Percentiles rank a stretch among this genome's conserved stretches.
Conservation (phyloP, 352 stramenopile genomes). For the Pythium dissotocum region DNA sequence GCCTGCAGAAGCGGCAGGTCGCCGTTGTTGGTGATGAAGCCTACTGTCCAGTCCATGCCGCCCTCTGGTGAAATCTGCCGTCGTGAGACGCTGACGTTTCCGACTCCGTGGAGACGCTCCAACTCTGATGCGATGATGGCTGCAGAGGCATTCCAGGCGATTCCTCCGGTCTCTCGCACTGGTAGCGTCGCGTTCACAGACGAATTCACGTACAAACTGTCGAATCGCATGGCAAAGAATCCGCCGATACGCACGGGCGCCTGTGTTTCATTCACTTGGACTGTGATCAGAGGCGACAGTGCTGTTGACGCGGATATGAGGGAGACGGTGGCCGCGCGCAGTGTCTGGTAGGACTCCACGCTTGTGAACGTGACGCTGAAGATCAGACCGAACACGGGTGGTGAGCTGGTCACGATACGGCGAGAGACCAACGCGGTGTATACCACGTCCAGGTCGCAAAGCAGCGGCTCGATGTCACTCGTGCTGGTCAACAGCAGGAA, state of each 20-base stretch:
- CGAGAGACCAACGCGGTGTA: conserved; percentile 36
- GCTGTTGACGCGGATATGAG: conserved; percentile 18
- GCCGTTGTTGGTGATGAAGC: conserved; percentile 65
- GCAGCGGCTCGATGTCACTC: conserved; percentile 31
- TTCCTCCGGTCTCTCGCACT: conserved; percentile 29
- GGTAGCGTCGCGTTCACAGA: conserved; percentile 39
- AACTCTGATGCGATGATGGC: conserved; percentile 35
- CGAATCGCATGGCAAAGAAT: conserved; percentile 49
- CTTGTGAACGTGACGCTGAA: conserved; percentile 58
- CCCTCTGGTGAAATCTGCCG: conserved; percentile 52
- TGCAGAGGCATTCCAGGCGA: conserved; percentile 59
- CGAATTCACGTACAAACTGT: conserved; percentile 31
- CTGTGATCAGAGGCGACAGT: conserved; percentile 10
- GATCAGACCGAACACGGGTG: conserved; percentile 37
- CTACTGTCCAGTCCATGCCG: conserved; percentile 63
- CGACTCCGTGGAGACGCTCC: conserved; percentile 47
- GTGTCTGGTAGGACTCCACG: conserved; percentile 43
- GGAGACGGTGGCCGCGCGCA: conserved; percentile 28
- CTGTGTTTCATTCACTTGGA: conserved; percentile 34
- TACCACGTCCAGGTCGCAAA: conserved; percentile 38
- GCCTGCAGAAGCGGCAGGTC: conserved; percentile 41
- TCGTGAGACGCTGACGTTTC: conserved; percentile 42
- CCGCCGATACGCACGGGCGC: conserved; percentile 45
- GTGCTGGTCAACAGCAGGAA: conserved; percentile 28
- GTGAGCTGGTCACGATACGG: conserved; percentile 15